Evolutionary conservation across 257 asterid genomes (phyloP).

Genomic region (Scutellaria minor): DNA sequence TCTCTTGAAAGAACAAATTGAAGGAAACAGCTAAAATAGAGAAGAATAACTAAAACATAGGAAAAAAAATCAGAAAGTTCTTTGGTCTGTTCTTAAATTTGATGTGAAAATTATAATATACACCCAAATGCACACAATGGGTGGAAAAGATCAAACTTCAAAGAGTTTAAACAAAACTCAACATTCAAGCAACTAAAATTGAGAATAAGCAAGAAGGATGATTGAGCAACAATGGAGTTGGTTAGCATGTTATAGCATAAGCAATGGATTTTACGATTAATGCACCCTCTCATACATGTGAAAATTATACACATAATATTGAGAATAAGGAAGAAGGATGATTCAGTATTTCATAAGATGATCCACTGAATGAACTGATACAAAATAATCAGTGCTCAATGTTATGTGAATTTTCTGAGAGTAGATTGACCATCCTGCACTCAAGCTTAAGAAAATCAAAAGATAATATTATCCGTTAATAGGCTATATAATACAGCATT

Average conservation of each 20-base stretch:
- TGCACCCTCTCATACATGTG: neutral
- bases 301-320: neutral
- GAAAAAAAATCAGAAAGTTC: no score
- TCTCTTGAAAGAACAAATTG: neutral
- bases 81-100: no score
- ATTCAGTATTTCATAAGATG: neutral
- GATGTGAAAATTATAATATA: no score
- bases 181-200: neutral
- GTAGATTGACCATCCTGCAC: conserved; percentile 9
- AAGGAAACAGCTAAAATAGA: neutral
- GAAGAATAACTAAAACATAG: no score
- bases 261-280: no score
- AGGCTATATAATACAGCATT: neutral
- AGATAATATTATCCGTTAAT: neutral
- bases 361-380: neutral
- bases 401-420: conserved; percentile 9
- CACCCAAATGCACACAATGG: no score
- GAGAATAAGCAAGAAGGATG: no score
- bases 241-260: no score
- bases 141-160: no score
- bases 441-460: conserved; percentile 1
- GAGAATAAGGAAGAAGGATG: neutral
- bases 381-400: no score
- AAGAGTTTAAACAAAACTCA: neutral
- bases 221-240: no score